Evolutionary conservation across 306 rosid genomes (phyloP).

Genomic region (Comarum palustre): DNA sequence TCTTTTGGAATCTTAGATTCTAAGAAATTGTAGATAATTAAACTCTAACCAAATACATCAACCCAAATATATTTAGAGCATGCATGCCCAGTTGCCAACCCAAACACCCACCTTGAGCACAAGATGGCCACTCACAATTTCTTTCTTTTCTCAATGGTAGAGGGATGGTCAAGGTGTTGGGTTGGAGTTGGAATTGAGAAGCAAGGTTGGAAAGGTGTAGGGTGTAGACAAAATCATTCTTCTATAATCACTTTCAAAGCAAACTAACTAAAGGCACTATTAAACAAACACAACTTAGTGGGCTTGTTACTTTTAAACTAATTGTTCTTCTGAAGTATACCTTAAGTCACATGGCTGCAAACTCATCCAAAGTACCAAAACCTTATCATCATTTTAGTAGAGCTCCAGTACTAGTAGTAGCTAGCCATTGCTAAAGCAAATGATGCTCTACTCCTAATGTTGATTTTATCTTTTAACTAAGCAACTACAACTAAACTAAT

Average conservation of each 20-base stretch:
- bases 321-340: slow-evolving; percentile 53
- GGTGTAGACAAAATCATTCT: slow-evolving; percentile 36
- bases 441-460: not conserved
- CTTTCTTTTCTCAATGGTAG: slow-evolving; percentile 7
- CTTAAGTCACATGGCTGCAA: slow-evolving; percentile 59
- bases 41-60: slow-evolving; percentile 22
- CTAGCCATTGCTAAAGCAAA: slow-evolving; percentile 16
- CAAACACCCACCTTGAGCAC: slow-evolving; percentile 14
- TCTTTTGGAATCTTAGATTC: slow-evolving; percentile 48
- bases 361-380: slow-evolving; percentile 26
- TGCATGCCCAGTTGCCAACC: slow-evolving; percentile 45
- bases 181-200: slow-evolving; percentile 60
- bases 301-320: slow-evolving; percentile 65
- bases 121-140: slow-evolving; percentile 16
- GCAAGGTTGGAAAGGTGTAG: slow-evolving; percentile 58
- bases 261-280: slow-evolving; percentile 42
- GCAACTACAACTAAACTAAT: not conserved
- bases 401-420: not conserved
- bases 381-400: slow-evolving; percentile 41
- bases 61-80: slow-evolving; percentile 22
- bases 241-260: slow-evolving; percentile 61
- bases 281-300: slow-evolving; percentile 48
- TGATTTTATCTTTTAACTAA: not conserved
- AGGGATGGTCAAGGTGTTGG: slow-evolving; percentile 48
- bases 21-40: slow-evolving; percentile 35